These are phyloP conservation scores for Aspergillus sclerotioniger DNA, from an alignment of 495 filamentous ascomycete genomes.

Conservation along the genomic window DNA sequence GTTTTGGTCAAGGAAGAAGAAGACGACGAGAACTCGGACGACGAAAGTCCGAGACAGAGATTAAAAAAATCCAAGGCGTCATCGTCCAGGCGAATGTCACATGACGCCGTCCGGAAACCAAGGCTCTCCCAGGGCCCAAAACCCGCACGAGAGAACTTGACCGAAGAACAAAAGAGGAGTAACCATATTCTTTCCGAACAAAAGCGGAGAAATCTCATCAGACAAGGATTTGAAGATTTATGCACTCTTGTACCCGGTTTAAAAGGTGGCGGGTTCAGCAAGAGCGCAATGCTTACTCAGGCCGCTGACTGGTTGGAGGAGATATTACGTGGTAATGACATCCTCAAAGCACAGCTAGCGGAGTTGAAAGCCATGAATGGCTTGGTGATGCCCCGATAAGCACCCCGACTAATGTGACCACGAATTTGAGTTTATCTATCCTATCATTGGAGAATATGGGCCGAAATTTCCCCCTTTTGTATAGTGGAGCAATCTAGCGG, in stretches of 20 bases:
- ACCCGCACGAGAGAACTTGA: constrained; percentile 68
- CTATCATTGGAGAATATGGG: constrained; percentile 7
- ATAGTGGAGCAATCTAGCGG: constrained; percentile 19
- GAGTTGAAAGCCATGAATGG: constrained; percentile 43
- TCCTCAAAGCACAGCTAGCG: constrained; percentile 44
- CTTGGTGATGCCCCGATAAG: constrained; percentile 44
- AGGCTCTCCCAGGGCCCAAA: constrained; percentile 41
- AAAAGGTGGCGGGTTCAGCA: constrained; percentile 68
- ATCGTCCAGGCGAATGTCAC: constrained; percentile 31
- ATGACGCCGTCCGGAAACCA: constrained; percentile 32
- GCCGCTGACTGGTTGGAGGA: constrained; percentile 73
- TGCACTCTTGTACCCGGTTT: constrained; percentile 69
- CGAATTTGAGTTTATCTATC: constrained; percentile 19
- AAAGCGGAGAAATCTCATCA: constrained; percentile 76
- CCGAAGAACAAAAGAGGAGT: constrained; percentile 77
- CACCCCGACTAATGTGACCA: constrained; percentile 20
- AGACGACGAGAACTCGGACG: constrained; percentile 41
- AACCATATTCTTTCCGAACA: constrained; percentile 91
- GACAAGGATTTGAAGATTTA: constrained; percentile 73
- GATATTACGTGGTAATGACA: constrained; percentile 64
- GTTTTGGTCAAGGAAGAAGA: constrained; percentile 35
- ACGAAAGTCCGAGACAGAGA: constrained; percentile 39
- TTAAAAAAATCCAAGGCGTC: constrained; percentile 49
- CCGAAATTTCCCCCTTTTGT: constrained; percentile 5
- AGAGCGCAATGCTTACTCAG: constrained; percentile 70